Evolutionary conservation across 495 filamentous ascomycete genomes (phyloP).

Genomic region (Sporormia fimetaria): DNA sequence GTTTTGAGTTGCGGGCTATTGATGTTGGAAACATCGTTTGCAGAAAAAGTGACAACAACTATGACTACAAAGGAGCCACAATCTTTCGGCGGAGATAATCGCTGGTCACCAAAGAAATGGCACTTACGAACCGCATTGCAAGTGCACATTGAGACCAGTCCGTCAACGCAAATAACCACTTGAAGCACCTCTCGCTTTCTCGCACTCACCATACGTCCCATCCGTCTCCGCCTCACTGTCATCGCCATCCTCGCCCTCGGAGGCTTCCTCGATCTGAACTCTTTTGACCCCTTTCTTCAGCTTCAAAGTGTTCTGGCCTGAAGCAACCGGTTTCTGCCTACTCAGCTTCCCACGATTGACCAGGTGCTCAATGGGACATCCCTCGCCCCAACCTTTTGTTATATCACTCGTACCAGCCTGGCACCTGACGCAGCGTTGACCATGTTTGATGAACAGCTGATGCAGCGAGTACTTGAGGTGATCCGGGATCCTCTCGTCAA

Average conservation of each 20-base stretch:
- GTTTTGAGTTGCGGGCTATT: conserved; percentile 12
- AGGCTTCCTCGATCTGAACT: no score
- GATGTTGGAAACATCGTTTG: conserved; percentile 11
- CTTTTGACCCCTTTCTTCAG: conserved; percentile 19
- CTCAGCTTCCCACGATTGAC: conserved; percentile 32
- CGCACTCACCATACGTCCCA: conserved; percentile 13
- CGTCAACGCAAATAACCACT: conserved; percentile 16
- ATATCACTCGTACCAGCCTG: conserved; percentile 40
- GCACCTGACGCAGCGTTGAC: conserved; percentile 69
- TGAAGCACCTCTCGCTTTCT: conserved; percentile 26
- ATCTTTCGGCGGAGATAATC: no score
- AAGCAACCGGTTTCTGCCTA: conserved; percentile 18
- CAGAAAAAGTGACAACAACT: conserved; percentile 18
- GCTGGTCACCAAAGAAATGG: no score
- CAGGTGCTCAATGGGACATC: conserved; percentile 37
- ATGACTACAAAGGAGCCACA: conserved; percentile 10
- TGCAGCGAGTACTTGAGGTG: conserved; percentile 84
- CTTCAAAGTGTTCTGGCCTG: conserved; percentile 4
- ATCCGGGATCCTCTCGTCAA: conserved; percentile 71
- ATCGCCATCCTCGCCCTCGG: conserved; percentile 5
- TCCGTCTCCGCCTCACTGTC: conserved; percentile 17
- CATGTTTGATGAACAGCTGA: conserved; percentile 77
- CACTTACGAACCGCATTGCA: no score
- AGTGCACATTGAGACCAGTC: conserved; percentile 3
- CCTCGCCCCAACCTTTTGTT: conserved; percentile 32